These are phyloP conservation scores for Ambrosia hybrid DNA, from an alignment of 140 eudicot genomes.

Conservation along the genomic window DNA sequence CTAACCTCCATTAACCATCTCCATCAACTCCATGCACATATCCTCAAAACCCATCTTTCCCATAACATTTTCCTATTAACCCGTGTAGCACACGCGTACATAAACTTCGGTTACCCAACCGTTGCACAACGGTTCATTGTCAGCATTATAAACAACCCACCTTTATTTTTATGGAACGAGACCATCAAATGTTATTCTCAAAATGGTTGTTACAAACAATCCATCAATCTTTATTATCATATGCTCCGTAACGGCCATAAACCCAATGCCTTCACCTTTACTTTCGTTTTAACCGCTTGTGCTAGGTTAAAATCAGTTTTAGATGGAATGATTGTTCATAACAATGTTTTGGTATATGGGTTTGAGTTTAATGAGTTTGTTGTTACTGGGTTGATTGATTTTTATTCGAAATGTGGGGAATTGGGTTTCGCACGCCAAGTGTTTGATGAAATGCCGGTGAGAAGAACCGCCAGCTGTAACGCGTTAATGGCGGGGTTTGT, in stretches of 20 bases:
- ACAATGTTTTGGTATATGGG: constrained; percentile 24
- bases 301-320: constrained; percentile 23
- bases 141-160: constrained; percentile 24
- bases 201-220: constrained; percentile 20
- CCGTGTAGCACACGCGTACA: constrained; percentile 38
- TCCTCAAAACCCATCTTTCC: constrained; percentile 26
- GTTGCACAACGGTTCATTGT: constrained; percentile 13
- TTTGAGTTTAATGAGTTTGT: constrained; percentile 35
- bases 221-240: constrained; percentile 25
- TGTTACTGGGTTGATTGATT: constrained; percentile 32
- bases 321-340: constrained; percentile 29
- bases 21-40: constrained; percentile 36
- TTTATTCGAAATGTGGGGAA: constrained; percentile 35
- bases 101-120: constrained; percentile 24
- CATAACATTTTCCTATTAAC: constrained; percentile 24
- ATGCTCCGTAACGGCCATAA: constrained; percentile 27
- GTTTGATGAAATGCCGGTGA: constrained; percentile 31
- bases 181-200: constrained; percentile 29
- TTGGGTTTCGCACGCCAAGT: constrained; percentile 31
- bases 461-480: constrained; percentile 36
- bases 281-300: constrained; percentile 35
- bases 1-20: constrained; percentile 27
- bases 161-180: constrained; percentile 36
- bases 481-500: constrained; percentile 33
- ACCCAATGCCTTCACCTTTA: constrained; percentile 36